phyloP scores from a whole-genome alignment of 1,284 basidiomycete species.

The Moesziomyces globuligerus region DNA sequence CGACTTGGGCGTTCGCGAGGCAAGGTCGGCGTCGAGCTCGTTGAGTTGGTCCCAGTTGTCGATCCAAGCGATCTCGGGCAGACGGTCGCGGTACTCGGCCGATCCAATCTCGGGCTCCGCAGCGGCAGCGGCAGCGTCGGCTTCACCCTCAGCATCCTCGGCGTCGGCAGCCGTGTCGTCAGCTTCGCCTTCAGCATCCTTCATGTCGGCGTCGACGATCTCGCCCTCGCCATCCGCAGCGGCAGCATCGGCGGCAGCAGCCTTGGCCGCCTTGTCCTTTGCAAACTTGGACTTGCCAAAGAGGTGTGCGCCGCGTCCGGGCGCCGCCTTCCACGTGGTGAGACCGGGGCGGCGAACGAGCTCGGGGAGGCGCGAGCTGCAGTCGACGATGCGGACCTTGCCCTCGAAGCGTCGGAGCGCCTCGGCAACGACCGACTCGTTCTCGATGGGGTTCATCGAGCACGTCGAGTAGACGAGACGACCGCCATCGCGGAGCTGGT shows the following conservation, averaged over 20 bases:
- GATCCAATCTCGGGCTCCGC: slow-evolving; percentile 39
- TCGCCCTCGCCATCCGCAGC: slow-evolving; percentile 24
- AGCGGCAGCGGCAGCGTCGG: slow-evolving; percentile 7
- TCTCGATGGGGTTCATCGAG: slow-evolving; percentile 95
- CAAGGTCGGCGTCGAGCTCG: slow-evolving; percentile 56
- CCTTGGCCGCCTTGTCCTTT: slow-evolving; percentile 30
- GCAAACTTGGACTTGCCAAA: slow-evolving; percentile 48
- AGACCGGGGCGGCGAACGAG: slow-evolving; percentile 74
- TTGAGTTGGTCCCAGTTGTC: slow-evolving; percentile 59
- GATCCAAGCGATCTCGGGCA: slow-evolving; percentile 61
- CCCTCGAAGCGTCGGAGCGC: slow-evolving; percentile 67
- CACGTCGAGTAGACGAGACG: slow-evolving; percentile 98
- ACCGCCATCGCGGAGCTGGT: slow-evolving; percentile 84
- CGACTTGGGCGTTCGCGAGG: slow-evolving; percentile 53
- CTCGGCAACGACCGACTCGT: slow-evolving; percentile 93
- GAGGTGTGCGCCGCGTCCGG: slow-evolving; percentile 57
- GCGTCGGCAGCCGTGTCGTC: slow-evolving; percentile 18
- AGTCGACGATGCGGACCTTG: slow-evolving; percentile 86
- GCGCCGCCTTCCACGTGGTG: slow-evolving; percentile 62
- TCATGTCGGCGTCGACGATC: slow-evolving; percentile 32
- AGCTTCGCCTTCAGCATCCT: slow-evolving; percentile 41
- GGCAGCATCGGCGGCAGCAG: slow-evolving; percentile 19
- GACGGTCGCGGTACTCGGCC: slow-evolving; percentile 45
- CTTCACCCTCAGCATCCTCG: slow-evolving; percentile 1
- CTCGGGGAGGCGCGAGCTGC: slow-evolving; percentile 76